These are phyloP conservation scores for Erysiphe pulchra DNA, from an alignment of 2,329 filamentous ascomycete species.

Conservation along the genomic window DNA sequence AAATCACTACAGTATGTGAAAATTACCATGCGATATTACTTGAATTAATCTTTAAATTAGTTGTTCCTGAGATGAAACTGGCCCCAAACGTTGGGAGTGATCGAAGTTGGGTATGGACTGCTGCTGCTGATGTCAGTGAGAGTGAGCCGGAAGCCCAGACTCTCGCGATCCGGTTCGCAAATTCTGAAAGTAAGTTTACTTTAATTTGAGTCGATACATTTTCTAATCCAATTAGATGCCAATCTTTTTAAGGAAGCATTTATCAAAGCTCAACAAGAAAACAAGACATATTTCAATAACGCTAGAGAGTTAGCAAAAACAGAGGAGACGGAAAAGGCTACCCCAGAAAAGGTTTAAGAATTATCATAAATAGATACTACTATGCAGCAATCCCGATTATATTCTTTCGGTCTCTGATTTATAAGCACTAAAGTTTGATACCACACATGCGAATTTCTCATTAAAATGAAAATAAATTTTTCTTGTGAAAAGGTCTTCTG, in stretches of 20 bases:
- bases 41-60: slow-evolving; percentile 19
- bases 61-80: slow-evolving; percentile 97
- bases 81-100: slow-evolving; percentile 94
- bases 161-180: slow-evolving; percentile 89
- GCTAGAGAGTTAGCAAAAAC: background rate
- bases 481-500: too few relatives aligned
- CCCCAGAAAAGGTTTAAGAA: background rate
- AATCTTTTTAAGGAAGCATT: slow-evolving; percentile 95
- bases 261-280: slow-evolving; percentile 89
- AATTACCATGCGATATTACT: background rate
- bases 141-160: slow-evolving; percentile 92
- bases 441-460: too few relatives aligned
- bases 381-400: too few relatives aligned
- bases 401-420: too few relatives aligned
- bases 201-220: background rate
- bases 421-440: too few relatives aligned
- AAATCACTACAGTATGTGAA: slow-evolving; percentile 82
- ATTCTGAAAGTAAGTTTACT: slow-evolving; percentile 61
- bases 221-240: slow-evolving; percentile 35
- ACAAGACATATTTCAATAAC: slow-evolving; percentile 57
- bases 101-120: slow-evolving; percentile 98
- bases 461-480: too few relatives aligned
- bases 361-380: too few relatives aligned
- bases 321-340: background rate
- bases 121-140: slow-evolving; percentile 90